Evolutionary conservation across 495 filamentous ascomycete genomes (phyloP).

Genomic region (Neurospora sp.): DNA sequence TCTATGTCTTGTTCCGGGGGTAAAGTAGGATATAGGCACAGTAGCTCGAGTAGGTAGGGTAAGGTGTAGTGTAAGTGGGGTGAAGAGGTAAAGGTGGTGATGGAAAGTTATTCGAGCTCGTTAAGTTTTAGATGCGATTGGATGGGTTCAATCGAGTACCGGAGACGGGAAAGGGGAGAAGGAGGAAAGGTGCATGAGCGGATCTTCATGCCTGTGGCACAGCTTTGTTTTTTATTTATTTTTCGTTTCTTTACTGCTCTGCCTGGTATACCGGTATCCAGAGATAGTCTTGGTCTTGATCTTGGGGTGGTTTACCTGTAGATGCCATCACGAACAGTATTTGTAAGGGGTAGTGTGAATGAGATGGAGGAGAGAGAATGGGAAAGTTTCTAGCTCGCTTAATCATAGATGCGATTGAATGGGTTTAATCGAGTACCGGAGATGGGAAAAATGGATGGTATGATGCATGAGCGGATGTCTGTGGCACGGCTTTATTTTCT

Average conservation of each 20-base stretch:
- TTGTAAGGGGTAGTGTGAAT: neutral
- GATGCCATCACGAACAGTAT: too few species aligned
- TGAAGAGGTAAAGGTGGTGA: neutral
- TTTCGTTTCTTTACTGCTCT: neutral
- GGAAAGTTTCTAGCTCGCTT: neutral
- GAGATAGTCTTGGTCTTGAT: neutral
- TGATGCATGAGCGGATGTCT: neutral
- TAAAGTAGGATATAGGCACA: neutral
- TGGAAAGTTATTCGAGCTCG: neutral
- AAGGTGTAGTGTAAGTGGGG: too few species aligned
- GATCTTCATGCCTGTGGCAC: neutral
- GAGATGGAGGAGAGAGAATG: neutral
- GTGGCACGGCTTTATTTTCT: neutral
- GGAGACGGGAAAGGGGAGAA: neutral
- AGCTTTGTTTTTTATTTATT: too few species aligned
- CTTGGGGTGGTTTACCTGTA: too few species aligned
- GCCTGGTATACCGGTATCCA: neutral
- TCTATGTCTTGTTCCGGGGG: neutral
- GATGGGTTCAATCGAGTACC: neutral
- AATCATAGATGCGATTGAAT: neutral
- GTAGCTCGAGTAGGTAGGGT: too few species aligned
- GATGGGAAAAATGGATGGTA: neutral
- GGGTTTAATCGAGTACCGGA: neutral
- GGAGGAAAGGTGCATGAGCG: neutral
- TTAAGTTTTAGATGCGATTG: neutral